A percentile compares a stretch with the other conserved stretches of the same genome.
Conservation (phyloP, 2,329 filamentous ascomycete genomes). For the Achaetomium macrosporum region DNA sequence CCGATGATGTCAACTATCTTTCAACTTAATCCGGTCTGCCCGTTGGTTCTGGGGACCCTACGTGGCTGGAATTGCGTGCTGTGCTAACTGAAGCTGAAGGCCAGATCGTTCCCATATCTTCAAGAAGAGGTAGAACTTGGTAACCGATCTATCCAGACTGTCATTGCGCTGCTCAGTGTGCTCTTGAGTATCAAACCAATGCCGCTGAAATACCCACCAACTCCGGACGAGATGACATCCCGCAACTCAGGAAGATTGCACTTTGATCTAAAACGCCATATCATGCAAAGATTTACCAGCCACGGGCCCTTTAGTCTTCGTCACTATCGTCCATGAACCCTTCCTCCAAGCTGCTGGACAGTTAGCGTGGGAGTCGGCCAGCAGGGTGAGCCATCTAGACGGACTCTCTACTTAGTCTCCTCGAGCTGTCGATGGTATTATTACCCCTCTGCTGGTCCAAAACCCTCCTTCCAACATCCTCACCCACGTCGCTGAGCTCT, state of each 20-base stretch:
- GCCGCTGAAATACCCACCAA: neutral
- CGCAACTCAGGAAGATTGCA: neutral
- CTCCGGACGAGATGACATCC: neutral
- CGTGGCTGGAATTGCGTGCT: too few relatives aligned
- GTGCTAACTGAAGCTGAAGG: too few relatives aligned
- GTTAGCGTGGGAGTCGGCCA: slow-evolving; percentile 7
- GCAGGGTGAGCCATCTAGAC: slow-evolving; percentile 24
- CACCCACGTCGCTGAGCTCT: slow-evolving; percentile 57
- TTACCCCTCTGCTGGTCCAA: slow-evolving; percentile 42
- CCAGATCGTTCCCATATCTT: too few relatives aligned
- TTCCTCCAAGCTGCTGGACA: slow-evolving; percentile 32
- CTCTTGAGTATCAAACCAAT: too few relatives aligned
- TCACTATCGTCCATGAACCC: slow-evolving; percentile 44
- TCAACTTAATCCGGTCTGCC: too few relatives aligned
- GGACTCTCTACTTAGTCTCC: slow-evolving; percentile 69
- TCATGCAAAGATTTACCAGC: neutral
- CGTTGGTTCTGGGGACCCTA: too few relatives aligned
- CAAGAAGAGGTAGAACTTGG: too few relatives aligned
- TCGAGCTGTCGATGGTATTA: slow-evolving; percentile 33
- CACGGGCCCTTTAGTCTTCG: slow-evolving; percentile 25
- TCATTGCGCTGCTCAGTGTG: too few relatives aligned
- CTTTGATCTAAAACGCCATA: neutral
- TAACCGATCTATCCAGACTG: neutral
- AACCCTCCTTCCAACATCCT: slow-evolving; percentile 37
- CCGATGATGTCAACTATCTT: too few relatives aligned